Conservation (phyloP, 257 asterid genomes). For the Capsicum chinense region DNA sequence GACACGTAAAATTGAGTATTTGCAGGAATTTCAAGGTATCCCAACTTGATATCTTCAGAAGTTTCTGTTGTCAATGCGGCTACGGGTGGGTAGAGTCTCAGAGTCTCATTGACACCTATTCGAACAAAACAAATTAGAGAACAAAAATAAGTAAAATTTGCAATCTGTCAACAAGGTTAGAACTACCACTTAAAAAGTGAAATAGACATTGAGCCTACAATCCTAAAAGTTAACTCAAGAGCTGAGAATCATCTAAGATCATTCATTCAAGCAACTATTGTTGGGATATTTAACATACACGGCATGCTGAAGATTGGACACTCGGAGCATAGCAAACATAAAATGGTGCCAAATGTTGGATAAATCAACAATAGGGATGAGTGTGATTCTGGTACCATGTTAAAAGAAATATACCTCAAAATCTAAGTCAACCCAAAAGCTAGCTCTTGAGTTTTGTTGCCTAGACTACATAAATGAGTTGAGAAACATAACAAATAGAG, state of each 20-base stretch:
- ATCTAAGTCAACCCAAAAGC: not conserved
- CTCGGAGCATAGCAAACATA: not conserved
- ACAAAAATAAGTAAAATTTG: not conserved
- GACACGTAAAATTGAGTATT: conserved; percentile 57
- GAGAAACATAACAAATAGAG: not conserved
- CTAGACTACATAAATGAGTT: not conserved
- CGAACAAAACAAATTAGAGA: not conserved
- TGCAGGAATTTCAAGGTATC: conserved; percentile 58
- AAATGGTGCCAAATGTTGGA: not conserved
- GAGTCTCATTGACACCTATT: conserved; percentile 62
- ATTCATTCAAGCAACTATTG: not conserved
- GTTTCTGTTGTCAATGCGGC: conserved; percentile 51
- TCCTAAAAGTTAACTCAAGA: not conserved
- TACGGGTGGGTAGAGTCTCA: conserved; percentile 68
- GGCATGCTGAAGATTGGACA: not conserved
- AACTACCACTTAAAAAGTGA: no score
- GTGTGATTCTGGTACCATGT: not conserved
- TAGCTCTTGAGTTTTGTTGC: not conserved
- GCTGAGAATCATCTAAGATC: not conserved
- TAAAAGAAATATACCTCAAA: not conserved
- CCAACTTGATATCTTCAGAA: conserved; percentile 48
- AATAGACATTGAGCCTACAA: no score
- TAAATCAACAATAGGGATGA: not conserved
- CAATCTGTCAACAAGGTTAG: not conserved
- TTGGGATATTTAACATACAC: not conserved